Conservation (phyloP, 73 alveolate genomes). For the Paraurostyla sp. region DNA sequence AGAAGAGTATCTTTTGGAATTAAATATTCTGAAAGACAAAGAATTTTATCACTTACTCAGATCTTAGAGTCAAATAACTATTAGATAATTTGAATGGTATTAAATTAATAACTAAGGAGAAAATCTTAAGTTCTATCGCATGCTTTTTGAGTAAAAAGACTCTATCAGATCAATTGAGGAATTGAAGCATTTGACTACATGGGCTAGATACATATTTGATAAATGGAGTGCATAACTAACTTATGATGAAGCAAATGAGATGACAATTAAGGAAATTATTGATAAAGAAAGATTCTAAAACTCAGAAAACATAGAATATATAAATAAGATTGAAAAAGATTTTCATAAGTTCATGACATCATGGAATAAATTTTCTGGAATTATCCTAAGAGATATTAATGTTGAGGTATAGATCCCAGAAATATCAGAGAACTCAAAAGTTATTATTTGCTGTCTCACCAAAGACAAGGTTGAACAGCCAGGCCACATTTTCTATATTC, state of each 20-base stretch:
- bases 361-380: slow-evolving; percentile 39
- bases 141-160: slow-evolving; percentile 27
- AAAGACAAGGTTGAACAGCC: not conserved
- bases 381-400: slow-evolving; percentile 7
- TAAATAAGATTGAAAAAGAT: not conserved
- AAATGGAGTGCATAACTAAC: slow-evolving; percentile 22
- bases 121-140: slow-evolving; percentile 1
- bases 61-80: not conserved
- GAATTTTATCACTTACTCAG: not conserved
- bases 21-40: not conserved
- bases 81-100: not conserved
- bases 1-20: slow-evolving; percentile 3
- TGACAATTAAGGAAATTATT: slow-evolving; percentile 5
- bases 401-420: slow-evolving; percentile 43
- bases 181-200: not conserved
- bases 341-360: not conserved
- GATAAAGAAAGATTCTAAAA: slow-evolving; percentile 7
- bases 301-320: not conserved
- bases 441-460: slow-evolving; percentile 17
- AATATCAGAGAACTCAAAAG: not conserved
- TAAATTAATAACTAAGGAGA: not conserved
- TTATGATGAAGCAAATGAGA: slow-evolving; percentile 49
- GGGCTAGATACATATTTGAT: slow-evolving; percentile 51
- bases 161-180: not conserved
- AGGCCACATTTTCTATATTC: slow-evolving; percentile 24